Evolutionary conservation across 2,329 filamentous ascomycete species (phyloP).

Genomic region (Colletotrichum aenigma): DNA sequence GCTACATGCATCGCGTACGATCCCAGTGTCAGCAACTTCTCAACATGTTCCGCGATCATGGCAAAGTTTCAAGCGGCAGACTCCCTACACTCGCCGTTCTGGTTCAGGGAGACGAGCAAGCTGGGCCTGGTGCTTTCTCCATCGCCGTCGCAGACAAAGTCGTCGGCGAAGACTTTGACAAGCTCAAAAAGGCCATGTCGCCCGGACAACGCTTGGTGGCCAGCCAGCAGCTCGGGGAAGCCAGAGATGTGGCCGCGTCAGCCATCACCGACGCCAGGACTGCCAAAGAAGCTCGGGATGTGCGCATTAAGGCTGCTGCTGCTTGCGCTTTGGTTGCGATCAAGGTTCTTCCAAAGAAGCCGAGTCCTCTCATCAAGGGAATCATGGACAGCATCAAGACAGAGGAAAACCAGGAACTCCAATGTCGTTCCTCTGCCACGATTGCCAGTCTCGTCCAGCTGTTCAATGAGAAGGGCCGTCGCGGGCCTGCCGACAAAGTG

Average conservation of each 20-base stretch:
- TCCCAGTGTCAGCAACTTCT: conserved; percentile 91
- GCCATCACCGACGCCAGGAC: conserved; percentile 81
- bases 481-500: conserved; percentile 91
- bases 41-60: conserved; percentile 89
- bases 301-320: conserved; percentile 84
- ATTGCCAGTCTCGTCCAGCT: conserved; percentile 86
- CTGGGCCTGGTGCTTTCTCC: conserved; percentile 91
- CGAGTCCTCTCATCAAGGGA: conserved; percentile 88
- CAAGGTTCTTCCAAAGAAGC: conserved; percentile 88
- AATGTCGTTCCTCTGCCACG: conserved; percentile 83
- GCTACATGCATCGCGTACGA: conserved; percentile 85
- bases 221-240: conserved; percentile 77
- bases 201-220: conserved; percentile 88
- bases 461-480: conserved; percentile 79
- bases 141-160: conserved; percentile 88
- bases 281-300: conserved; percentile 81
- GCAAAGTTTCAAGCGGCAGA: conserved; percentile 76
- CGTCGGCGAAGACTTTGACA: conserved; percentile 83
- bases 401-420: conserved; percentile 89
- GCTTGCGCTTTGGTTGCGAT: conserved; percentile 90
- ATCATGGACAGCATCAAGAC: conserved; percentile 99
- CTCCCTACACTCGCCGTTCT: conserved; percentile 86
- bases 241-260: conserved; percentile 69
- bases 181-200: conserved; percentile 85
- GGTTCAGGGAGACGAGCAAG: conserved; percentile 90